phyloP scores from a whole-genome alignment of 2,329 filamentous ascomycete genomes.

The Alternaria sp. region DNA sequence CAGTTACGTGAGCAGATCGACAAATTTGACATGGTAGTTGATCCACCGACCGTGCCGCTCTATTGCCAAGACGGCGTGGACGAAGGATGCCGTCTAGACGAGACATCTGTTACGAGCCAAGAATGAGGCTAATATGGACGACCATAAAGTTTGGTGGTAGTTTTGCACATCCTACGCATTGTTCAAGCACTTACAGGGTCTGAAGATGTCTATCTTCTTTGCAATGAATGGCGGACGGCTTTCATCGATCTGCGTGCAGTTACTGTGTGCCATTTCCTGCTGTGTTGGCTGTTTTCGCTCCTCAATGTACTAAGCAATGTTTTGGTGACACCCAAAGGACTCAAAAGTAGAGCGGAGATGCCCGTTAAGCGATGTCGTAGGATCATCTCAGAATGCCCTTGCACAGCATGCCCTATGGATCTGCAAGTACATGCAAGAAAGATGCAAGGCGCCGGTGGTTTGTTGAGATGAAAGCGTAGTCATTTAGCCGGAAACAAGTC shows the following conservation, averaged over 20 bases:
- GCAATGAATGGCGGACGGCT: not conserved
- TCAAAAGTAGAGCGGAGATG: not conserved
- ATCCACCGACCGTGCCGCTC: not conserved
- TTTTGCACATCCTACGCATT: not conserved
- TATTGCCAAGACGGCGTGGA: conserved; percentile 15
- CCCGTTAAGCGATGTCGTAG: not conserved
- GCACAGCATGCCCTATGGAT: conserved; percentile 3
- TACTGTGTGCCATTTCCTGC: not conserved
- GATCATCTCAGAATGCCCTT: not conserved
- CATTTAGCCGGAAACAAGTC: conserved; percentile 35
- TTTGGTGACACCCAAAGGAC: not conserved
- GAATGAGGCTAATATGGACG: conserved; percentile 16
- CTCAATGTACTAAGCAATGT: not conserved
- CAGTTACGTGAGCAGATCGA: not conserved
- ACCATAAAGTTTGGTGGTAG: not conserved
- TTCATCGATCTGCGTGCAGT: not conserved
- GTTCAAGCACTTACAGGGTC: not conserved
- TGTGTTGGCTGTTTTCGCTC: not conserved
- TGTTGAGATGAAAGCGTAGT: conserved; percentile 1
- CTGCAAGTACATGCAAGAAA: not conserved
- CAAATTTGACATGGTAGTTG: conserved; percentile 1
- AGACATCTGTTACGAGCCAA: conserved; percentile 9
- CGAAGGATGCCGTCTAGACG: conserved; percentile 11
- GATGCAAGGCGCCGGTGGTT: not conserved
- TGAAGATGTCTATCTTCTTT: not conserved